phyloP scores from a whole-genome alignment of 225 moss, liverwort and hornwort genomes.

The Anthoceros angustus region DNA sequence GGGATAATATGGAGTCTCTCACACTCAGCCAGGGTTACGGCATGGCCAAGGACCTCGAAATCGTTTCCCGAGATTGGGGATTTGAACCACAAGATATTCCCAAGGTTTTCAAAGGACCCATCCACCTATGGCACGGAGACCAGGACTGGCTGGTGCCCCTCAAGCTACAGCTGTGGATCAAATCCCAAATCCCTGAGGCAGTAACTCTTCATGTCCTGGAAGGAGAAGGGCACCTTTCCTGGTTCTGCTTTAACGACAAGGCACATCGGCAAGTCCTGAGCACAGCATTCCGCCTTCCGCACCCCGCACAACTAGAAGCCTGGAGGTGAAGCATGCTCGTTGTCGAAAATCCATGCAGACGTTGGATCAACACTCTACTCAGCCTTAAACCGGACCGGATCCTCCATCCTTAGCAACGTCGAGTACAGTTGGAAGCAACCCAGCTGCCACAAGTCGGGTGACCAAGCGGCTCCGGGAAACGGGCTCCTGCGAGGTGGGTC shows the following conservation, averaged over 20 bases:
- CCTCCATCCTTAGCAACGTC: no score
- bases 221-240: conserved; percentile 21
- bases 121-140: conserved; percentile 36
- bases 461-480: no score
- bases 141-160: conserved; percentile 34
- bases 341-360: no score
- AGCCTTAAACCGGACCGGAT: no score
- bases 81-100: conserved; percentile 35
- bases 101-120: conserved; percentile 18
- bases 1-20: conserved; percentile 28
- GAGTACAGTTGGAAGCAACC: no score
- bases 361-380: no score
- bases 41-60: conserved; percentile 29
- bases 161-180: conserved; percentile 26
- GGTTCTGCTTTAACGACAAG: conserved; percentile 17
- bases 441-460: no score
- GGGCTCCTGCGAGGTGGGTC: no score
- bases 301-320: no score
- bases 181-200: conserved; percentile 15
- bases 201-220: conserved; percentile 18
- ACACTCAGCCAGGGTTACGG: conserved; percentile 30
- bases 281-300: conserved; percentile 16
- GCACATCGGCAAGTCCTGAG: conserved; percentile 15
- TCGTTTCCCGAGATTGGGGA: conserved; percentile 28
- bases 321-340: no score